Evolutionary conservation across 108 stramenopile species (phyloP), one percentile per base, ranked within the genome.

Genomic region (Aurantiochytrium sp.): DNA sequence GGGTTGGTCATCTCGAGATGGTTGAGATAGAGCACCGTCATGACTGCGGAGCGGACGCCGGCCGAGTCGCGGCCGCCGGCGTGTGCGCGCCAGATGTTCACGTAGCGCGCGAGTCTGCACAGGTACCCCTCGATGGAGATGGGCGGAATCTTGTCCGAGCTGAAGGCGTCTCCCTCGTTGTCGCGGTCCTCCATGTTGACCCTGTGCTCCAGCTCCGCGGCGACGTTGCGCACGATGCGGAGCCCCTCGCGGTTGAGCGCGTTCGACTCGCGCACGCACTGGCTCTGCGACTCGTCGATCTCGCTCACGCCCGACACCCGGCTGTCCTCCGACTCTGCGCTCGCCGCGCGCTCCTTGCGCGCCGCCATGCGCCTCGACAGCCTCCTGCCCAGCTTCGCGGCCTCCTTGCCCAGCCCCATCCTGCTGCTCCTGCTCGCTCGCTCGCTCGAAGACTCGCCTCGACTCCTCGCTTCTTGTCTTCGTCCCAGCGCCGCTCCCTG

Each of bases 1-100:
- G 76, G 76, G 51, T 53, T 47, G 28, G 28, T 47, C 49, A 10
- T 12, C 4, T 83, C 76, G 25, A 83, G n/a, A 45, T 28, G 76
- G 49, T 83, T 47, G 43, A 83, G n/a, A 4, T 83, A 83, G 19
- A 83, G 45, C 16, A 53, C 28, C 19, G 76, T 53, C 49, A 83
- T 83, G 23, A 83, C 76, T 8, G 76, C 76, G 6, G 76, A n/a
- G n/a, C 76, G 76, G 51, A 83, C 51, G 51, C 76, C 76, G n/a
- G 76, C 76, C 14, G 76, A 83, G 43, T 83, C 76, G 51, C 76
- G 45, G 4, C 76, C 76, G 49, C 76, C 76, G 6, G 76, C 49
- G 28, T 83, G 76, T 0, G 6, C 0, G 2, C 76, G 76, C 76
- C 76, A 83, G 51, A 83, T 53, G 76, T 83, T 83, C 3, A 83